Base-by-base conservation (phyloP, 805 yeast species). In the Lachancea fermentati region DNA sequence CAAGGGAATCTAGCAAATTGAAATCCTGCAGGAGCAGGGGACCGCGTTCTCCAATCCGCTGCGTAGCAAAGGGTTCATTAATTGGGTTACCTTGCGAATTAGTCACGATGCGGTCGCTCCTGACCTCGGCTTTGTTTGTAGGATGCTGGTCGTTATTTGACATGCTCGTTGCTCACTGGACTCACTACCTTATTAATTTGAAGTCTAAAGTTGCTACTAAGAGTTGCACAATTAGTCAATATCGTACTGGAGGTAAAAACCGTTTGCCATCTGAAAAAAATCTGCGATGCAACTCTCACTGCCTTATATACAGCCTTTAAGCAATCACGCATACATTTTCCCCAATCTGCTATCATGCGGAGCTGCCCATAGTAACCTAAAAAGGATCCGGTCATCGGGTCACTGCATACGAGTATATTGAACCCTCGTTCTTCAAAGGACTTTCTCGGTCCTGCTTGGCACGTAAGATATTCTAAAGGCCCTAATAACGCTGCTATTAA, bases 11-110 rank as follows among this genome's bases (percentile, higher is more conserved):
- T 53, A 86, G 72, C 64, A 86, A 67, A 58, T 79, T 79, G 66
- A 83, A 81, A 61, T 86, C 95, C 61, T 86, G 95, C 54, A 86
- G 66, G 45, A 86, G 67, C 50, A 85, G 65, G 4, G 95, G 95
- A 28, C 95, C 95, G 50, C 79, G 76, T 45, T 78, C 61, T 15
- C 91, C 82, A 25, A 84, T 66, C 60, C 93, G 72, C 60, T 83
- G 88, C 3, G 88, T 78, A 34, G 85, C 83, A 54, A 80, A 81
- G 4, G 89, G 78, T 53, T 81, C 84, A 26, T 81, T 76, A 41
- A 82, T 73, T n/a, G 93, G 91, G 53, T 74, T 71, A 36, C 94
- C 94, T 57, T 77, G 79, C 35, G 87, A 73, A 43, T 84, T 83
- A 2, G 91, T 81, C 57, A 71, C 80, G 18, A 68, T 70, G 39